Percentiles rank a stretch among this genome's conserved stretches.
These are phyloP conservation scores for Aspergillus asperescens DNA, from an alignment of 495 filamentous ascomycete genomes.

Conservation along the genomic window DNA sequence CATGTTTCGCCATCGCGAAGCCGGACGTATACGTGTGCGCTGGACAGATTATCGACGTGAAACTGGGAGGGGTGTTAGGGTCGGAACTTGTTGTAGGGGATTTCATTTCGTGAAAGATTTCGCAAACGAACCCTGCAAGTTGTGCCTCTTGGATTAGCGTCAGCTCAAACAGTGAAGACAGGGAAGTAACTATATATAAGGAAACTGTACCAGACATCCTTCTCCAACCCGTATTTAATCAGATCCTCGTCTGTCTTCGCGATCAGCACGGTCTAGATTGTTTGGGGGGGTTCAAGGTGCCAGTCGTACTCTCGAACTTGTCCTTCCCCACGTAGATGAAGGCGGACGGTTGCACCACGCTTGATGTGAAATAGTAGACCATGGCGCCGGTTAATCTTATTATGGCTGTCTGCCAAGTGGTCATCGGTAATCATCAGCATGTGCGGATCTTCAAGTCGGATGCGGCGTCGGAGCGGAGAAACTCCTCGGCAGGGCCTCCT, in stretches of 20 bases:
- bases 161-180: not conserved
- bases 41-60: slow-evolving; percentile 95
- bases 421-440: no score
- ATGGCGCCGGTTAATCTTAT: slow-evolving; percentile 44
- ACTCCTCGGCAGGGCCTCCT: not conserved
- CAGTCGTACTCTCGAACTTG: slow-evolving; percentile 86
- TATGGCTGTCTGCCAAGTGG: no score
- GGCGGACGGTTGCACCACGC: slow-evolving; percentile 65
- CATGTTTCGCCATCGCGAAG: slow-evolving; percentile 75
- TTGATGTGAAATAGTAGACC: slow-evolving; percentile 96
- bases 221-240: slow-evolving; percentile 86
- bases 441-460: slow-evolving; percentile 1
- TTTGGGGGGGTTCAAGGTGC: slow-evolving; percentile 25
- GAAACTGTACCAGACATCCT: slow-evolving; percentile 79
- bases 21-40: slow-evolving; percentile 91
- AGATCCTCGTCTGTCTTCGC: slow-evolving; percentile 77
- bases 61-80: slow-evolving; percentile 53
- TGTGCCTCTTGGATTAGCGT: not conserved
- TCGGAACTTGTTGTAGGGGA: no score
- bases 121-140: slow-evolving; percentile 34
- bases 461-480: slow-evolving; percentile 7
- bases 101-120: not conserved
- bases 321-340: slow-evolving; percentile 97
- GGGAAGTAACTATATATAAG: not conserved
- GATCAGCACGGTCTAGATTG: slow-evolving; percentile 12